phyloP scores from a whole-genome alignment of 495 filamentous ascomycete genomes.

The Aspergillus heteromorphus region DNA sequence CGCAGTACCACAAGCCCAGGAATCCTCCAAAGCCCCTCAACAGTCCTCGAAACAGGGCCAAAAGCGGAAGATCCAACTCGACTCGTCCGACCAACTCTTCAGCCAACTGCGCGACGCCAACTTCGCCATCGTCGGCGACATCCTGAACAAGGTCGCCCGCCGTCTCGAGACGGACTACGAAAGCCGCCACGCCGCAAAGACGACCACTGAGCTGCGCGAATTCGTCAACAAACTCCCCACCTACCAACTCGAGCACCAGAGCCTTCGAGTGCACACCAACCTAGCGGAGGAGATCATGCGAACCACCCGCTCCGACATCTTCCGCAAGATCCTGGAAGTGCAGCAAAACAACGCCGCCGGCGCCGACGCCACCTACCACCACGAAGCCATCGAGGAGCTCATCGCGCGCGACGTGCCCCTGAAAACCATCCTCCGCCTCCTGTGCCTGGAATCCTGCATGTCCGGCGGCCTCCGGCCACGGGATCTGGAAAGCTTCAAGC shows the following conservation, averaged over 20 bases:
- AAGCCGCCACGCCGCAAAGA: slow-evolving; percentile 81
- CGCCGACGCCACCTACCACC: slow-evolving; percentile 78
- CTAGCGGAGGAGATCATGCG: slow-evolving; percentile 94
- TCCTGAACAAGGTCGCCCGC: slow-evolving; percentile 86
- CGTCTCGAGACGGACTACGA: slow-evolving; percentile 86
- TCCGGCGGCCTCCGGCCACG: slow-evolving; percentile 79
- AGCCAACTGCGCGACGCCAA: slow-evolving; percentile 86
- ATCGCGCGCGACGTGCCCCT: slow-evolving; percentile 80
- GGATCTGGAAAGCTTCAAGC: slow-evolving; percentile 84
- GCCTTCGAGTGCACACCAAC: slow-evolving; percentile 82
- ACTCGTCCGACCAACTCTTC: slow-evolving; percentile 85
- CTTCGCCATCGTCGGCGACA: slow-evolving; percentile 84
- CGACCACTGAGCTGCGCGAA: slow-evolving; percentile 80
- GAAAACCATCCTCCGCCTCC: slow-evolving; percentile 70
- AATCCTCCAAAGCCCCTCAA: slow-evolving; percentile 49
- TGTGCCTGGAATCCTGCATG: slow-evolving; percentile 89
- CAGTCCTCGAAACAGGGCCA: slow-evolving; percentile 54
- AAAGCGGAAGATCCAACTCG: slow-evolving; percentile 87
- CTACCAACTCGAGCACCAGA: slow-evolving; percentile 91
- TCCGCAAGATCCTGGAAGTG: slow-evolving; percentile 81
- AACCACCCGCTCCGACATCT: slow-evolving; percentile 78
- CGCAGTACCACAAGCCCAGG: slow-evolving; percentile 47
- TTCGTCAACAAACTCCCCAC: slow-evolving; percentile 88
- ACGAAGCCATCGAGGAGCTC: slow-evolving; percentile 87
- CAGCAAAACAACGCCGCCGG: slow-evolving; percentile 96